A percentile compares a stretch with the other conserved stretches of the same genome.
Evolutionary conservation across 192 early-diverging fungal genomes (phyloP).

Genomic region (Gonapodya prolifera): DNA sequence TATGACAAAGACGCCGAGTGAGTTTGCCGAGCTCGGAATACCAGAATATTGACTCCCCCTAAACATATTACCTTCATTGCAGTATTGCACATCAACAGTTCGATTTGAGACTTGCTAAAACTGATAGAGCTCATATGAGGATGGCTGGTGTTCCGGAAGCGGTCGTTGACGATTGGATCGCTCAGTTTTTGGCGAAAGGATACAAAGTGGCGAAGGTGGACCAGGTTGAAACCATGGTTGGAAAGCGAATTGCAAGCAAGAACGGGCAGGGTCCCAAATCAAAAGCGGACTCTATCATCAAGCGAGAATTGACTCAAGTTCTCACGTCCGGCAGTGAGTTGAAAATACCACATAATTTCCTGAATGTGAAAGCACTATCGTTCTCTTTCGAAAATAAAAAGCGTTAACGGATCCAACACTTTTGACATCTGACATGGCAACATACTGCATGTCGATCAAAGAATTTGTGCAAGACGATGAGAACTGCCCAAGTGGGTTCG

Average conservation of each 20-base stretch:
- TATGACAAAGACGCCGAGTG: slow-evolving; percentile 93
- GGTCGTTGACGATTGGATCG: slow-evolving; percentile 88
- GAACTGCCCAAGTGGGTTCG: slow-evolving; percentile 1
- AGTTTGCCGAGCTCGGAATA: not conserved
- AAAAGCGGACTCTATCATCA: not conserved
- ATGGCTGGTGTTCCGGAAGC: slow-evolving; percentile 97
- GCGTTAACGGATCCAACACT: slow-evolving; percentile 76
- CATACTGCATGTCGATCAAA: slow-evolving; percentile 92
- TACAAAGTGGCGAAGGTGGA: slow-evolving; percentile 94
- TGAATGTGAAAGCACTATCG: slow-evolving; percentile 72
- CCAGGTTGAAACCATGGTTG: slow-evolving; percentile 90
- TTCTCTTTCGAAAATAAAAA: slow-evolving; percentile 66
- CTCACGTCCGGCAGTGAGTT: not conserved
- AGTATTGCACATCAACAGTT: slow-evolving; percentile 84
- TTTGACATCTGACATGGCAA: slow-evolving; percentile 78
- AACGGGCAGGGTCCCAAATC: slow-evolving; percentile 14
- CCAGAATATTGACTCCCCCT: too few relatives aligned
- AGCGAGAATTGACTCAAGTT: not conserved
- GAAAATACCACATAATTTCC: slow-evolving; percentile 67
- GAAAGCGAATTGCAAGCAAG: slow-evolving; percentile 71
- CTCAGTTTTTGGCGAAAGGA: slow-evolving; percentile 90
- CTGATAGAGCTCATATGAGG: slow-evolving; percentile 94
- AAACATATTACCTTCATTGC: not conserved
- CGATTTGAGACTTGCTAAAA: slow-evolving; percentile 71
- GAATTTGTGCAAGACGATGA: slow-evolving; percentile 25